phyloP scores from a whole-genome alignment of 768 basidiomycete species.

The Suillus brevipes region DNA sequence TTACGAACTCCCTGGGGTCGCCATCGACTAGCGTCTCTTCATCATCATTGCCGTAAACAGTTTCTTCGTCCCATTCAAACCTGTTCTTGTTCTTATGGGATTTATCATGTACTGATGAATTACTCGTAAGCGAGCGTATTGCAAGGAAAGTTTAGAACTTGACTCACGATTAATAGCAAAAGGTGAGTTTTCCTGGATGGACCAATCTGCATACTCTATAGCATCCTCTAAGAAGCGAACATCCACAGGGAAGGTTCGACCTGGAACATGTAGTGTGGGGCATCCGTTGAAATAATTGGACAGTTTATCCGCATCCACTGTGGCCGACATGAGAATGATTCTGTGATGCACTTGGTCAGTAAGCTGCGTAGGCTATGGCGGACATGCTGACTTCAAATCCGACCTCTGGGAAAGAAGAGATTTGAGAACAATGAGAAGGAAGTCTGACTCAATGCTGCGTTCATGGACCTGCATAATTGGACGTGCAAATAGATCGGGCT shows the following conservation, averaged over 20 bases:
- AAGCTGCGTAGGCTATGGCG: neutral
- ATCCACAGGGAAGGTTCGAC: constrained; percentile 92
- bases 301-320: constrained; percentile 88
- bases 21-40: constrained; percentile 39
- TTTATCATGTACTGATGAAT: constrained; percentile 54
- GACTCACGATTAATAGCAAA: constrained; percentile 72
- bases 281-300: constrained; percentile 86
- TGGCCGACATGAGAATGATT: constrained; percentile 96
- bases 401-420: constrained; percentile 72
- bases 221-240: constrained; percentile 88
- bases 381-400: constrained; percentile 70
- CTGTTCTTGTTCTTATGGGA: constrained; percentile 61
- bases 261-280: constrained; percentile 85
- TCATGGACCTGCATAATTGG: constrained; percentile 72
- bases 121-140: constrained; percentile 3
- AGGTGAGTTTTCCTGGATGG: constrained; percentile 74
- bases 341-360: constrained; percentile 38
- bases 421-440: constrained; percentile 91
- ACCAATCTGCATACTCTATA: constrained; percentile 78
- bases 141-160: neutral
- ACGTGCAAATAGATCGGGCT: neutral
- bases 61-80: constrained; percentile 81
- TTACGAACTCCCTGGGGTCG: constrained; percentile 72
- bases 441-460: constrained; percentile 95
- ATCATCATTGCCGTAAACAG: constrained; percentile 59